Conservation (phyloP, 2,329 filamentous ascomycete species). For the Albifimbria verrucaria region DNA sequence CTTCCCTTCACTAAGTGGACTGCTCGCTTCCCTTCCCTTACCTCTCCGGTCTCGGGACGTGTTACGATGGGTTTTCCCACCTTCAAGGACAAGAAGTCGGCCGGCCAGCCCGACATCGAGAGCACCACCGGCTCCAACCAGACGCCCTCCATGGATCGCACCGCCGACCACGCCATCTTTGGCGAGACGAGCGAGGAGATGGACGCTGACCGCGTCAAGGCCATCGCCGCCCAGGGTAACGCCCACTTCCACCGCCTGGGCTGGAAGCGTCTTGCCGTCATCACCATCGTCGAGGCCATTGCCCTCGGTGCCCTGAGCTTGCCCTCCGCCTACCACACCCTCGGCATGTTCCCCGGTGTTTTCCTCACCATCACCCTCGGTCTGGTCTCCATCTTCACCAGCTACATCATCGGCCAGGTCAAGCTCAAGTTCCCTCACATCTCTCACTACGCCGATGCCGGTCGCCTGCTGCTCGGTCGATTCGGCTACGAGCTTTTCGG, state of each 20-base stretch:
- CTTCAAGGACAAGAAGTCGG: background rate
- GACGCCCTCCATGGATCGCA: background rate
- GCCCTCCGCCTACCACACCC: slow-evolving; percentile 37
- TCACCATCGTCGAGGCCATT: slow-evolving; percentile 49
- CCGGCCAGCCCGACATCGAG: background rate
- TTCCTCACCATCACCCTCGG: slow-evolving; percentile 31
- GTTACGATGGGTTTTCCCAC: background rate
- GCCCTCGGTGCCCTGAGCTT: slow-evolving; percentile 46
- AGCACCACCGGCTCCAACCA: background rate
- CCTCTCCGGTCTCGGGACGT: too few species aligned
- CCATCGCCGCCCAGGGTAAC: slow-evolving; percentile 35
- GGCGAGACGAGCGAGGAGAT: slow-evolving; percentile 21
- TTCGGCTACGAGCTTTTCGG: slow-evolving; percentile 57
- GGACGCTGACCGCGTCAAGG: slow-evolving; percentile 33
- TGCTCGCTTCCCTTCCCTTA: background rate
- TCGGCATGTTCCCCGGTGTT: slow-evolving; percentile 33
- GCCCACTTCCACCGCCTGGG: slow-evolving; percentile 45
- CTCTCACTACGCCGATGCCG: slow-evolving; percentile 62
- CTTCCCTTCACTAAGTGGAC: background rate
- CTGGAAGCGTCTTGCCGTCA: slow-evolving; percentile 48
- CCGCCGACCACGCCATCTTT: slow-evolving; percentile 8
- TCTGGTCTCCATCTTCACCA: slow-evolving; percentile 34
- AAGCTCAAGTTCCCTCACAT: slow-evolving; percentile 47
- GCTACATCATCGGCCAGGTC: slow-evolving; percentile 34
- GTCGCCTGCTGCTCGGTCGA: slow-evolving; percentile 52